These are phyloP conservation scores for Pseudonitzschia multiseries DNA, from an alignment of 108 stramenopile genomes.

Conservation along the genomic window DNA sequence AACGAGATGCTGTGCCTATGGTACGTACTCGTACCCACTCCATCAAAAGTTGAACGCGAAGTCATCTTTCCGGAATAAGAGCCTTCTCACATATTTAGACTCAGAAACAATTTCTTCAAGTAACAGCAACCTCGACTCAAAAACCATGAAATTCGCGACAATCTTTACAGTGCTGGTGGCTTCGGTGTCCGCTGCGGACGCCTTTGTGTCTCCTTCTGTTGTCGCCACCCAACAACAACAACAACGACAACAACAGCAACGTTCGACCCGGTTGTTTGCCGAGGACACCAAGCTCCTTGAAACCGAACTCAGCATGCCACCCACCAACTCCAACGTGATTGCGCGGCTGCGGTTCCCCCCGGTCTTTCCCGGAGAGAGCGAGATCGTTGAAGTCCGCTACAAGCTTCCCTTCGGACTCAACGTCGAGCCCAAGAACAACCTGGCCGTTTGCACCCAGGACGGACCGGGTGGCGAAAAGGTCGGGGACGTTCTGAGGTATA, in stretches of 20 bases:
- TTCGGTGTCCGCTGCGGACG: neutral
- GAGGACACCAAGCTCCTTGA: slow-evolving; percentile 34
- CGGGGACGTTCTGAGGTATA: slow-evolving; percentile 75
- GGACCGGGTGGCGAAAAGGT: slow-evolving; percentile 58
- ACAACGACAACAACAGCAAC: too few relatives aligned
- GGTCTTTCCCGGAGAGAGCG: slow-evolving; percentile 56
- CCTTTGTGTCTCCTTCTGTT: slow-evolving; percentile 2
- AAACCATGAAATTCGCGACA: slow-evolving; percentile 2
- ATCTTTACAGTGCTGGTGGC: neutral
- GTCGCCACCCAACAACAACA: neutral
- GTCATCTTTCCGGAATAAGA: too few relatives aligned
- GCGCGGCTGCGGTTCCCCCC: slow-evolving; percentile 64
- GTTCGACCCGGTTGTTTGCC: slow-evolving; percentile 1
- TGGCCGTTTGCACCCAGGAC: slow-evolving; percentile 74
- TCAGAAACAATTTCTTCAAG: too few relatives aligned
- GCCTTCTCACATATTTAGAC: too few relatives aligned
- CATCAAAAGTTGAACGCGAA: too few relatives aligned
- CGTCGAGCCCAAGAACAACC: slow-evolving; percentile 61
- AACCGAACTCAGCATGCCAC: slow-evolving; percentile 54
- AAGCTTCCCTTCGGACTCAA: slow-evolving; percentile 74
- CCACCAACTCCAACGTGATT: slow-evolving; percentile 38
- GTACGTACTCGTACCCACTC: too few relatives aligned
- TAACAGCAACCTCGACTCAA: neutral
- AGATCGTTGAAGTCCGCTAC: slow-evolving; percentile 74
- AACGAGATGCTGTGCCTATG: too few relatives aligned